Percentiles rank a stretch among this genome's conserved stretches.
Conservation (phyloP, 768 basidiomycete species). For the Amanita polypyramis region DNA sequence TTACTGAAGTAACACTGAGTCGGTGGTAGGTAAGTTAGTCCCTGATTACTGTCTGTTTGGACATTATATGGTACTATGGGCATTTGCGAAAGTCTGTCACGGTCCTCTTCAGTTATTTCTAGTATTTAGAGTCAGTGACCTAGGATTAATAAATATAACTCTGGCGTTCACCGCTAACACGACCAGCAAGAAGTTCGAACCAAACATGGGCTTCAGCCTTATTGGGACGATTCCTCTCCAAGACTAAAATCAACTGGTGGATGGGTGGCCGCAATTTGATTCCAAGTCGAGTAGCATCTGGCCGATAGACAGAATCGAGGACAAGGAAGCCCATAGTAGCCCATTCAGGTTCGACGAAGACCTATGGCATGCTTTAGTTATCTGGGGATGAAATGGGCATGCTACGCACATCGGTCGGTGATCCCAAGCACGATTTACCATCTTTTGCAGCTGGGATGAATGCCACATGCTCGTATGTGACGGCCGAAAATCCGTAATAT, state of each 20-base stretch:
- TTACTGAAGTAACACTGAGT: constrained; percentile 61
- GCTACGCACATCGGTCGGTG: constrained; percentile 48
- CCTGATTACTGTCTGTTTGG: constrained; percentile 18
- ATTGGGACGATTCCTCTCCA: constrained; percentile 53
- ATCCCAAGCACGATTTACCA: constrained; percentile 43
- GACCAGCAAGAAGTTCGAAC: constrained; percentile 60
- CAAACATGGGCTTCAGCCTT: constrained; percentile 45
- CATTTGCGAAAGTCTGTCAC: constrained; percentile 44
- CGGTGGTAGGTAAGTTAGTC: constrained; percentile 41
- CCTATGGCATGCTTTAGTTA: constrained; percentile 61
- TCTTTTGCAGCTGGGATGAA: constrained; percentile 72
- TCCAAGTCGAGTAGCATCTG: constrained; percentile 55
- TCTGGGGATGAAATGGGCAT: background rate
- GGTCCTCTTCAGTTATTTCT: constrained; percentile 52
- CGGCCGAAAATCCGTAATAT: constrained; percentile 51
- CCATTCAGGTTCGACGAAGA: constrained; percentile 61
- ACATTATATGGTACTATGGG: constrained; percentile 56
- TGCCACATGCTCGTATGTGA: constrained; percentile 42
- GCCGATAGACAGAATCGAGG: constrained; percentile 40
- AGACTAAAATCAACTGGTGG: constrained; percentile 41
- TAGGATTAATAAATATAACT: constrained; percentile 13
- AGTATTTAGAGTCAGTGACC: constrained; percentile 2
- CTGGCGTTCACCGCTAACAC: constrained; percentile 42
- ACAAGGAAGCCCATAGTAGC: constrained; percentile 68
- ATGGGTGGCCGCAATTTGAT: constrained; percentile 63